phyloP scores from a whole-genome alignment of 179 eudicot genomes.

The Silene coronaria region DNA sequence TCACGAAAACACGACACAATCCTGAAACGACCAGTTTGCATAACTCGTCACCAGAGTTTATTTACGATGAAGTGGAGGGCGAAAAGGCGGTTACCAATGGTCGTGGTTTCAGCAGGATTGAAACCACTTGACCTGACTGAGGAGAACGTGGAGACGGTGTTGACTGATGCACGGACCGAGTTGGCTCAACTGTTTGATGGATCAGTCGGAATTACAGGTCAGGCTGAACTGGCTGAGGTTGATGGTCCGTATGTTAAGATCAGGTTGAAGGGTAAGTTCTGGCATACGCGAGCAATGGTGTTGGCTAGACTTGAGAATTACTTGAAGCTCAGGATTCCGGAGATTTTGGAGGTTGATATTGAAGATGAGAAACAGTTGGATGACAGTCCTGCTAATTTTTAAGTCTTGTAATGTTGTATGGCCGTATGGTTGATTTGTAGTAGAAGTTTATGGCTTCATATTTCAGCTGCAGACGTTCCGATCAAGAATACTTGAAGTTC shows the following conservation, averaged over 20 bases:
- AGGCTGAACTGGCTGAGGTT: conserved; percentile 67
- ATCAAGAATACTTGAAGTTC: too few species aligned
- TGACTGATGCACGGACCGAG: conserved; percentile 57
- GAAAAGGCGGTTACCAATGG: conserved; percentile 12
- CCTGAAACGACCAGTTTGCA: not conserved
- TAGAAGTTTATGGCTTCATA: too few species aligned
- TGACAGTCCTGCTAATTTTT: conserved; percentile 72
- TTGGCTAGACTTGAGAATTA: conserved; percentile 75
- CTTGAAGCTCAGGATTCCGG: conserved; percentile 85
- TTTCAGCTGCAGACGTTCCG: not conserved
- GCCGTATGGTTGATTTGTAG: too few species aligned
- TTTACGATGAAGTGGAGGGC: not conserved
- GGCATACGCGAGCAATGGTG: conserved; percentile 70
- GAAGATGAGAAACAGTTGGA: conserved; percentile 90
- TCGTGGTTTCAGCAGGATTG: conserved; percentile 39
- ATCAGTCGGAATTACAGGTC: conserved; percentile 71
- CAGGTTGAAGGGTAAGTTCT: conserved; percentile 72
- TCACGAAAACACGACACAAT: not conserved
- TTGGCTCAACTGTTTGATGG: conserved; percentile 69
- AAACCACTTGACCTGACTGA: conserved; percentile 74
- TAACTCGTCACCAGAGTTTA: not conserved
- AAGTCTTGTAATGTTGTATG: not conserved
- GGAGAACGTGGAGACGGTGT: conserved; percentile 56
- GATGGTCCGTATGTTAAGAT: conserved; percentile 89
- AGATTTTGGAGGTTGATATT: conserved; percentile 84